Evolutionary conservation across 1,284 basidiomycete genomes (phyloP).

Genomic region (Rhodofomes roseus): DNA sequence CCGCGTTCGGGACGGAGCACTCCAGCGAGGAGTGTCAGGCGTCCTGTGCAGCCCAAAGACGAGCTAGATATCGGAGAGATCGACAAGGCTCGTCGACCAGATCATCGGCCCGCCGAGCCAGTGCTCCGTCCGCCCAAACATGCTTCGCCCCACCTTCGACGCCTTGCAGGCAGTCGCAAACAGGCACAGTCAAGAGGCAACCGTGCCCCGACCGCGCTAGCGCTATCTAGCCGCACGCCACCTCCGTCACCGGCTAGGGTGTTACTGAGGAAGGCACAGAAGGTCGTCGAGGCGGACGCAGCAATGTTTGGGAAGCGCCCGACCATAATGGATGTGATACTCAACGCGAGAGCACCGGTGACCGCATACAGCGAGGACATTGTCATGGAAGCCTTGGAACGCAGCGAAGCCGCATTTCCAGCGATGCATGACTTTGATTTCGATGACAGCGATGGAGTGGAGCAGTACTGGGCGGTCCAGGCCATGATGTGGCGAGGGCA

Average conservation of each 20-base stretch:
- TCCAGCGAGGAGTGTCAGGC: neutral
- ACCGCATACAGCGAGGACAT: conserved; percentile 22
- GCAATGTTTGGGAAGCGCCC: conserved; percentile 17
- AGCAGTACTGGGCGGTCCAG: conserved; percentile 37
- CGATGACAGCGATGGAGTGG: conserved; percentile 27
- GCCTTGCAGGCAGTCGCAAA: conserved; percentile 8
- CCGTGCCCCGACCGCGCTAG: conserved; percentile 11
- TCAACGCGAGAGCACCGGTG: conserved; percentile 20
- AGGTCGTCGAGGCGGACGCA: conserved; percentile 13
- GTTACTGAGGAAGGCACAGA: conserved; percentile 18
- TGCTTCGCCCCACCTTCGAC: neutral
- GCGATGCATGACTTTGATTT: conserved; percentile 25
- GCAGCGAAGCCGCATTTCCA: conserved; percentile 17
- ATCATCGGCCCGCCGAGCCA: neutral
- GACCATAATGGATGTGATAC: conserved; percentile 27
- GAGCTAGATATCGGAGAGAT: neutral
- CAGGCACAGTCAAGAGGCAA: conserved; percentile 6
- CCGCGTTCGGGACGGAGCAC: neutral
- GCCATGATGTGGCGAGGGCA: conserved; percentile 26
- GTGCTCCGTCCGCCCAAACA: neutral
- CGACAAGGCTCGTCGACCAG: neutral
- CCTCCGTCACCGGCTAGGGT: conserved; percentile 19
- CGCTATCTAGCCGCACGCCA: conserved; percentile 12
- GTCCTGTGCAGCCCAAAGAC: neutral
- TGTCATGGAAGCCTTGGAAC: conserved; percentile 25